These are phyloP conservation scores for Erodium texanum DNA, from an alignment of 441 rosid genomes.

Conservation along the genomic window DNA sequence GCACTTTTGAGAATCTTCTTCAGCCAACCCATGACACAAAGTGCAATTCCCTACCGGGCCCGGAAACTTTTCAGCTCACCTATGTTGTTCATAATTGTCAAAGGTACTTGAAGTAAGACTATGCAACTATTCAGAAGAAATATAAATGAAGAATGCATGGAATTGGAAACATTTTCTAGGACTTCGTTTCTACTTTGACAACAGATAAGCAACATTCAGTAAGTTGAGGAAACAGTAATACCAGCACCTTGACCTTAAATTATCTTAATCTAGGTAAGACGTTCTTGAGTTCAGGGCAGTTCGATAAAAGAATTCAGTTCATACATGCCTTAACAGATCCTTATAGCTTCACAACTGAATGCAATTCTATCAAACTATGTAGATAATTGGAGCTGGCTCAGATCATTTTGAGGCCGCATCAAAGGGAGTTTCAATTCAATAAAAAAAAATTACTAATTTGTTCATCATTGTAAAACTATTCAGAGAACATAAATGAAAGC, in stretches of 20 bases:
- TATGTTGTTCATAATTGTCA: neutral
- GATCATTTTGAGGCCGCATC: neutral
- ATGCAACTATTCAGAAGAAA: constrained; percentile 10
- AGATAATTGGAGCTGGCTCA: neutral
- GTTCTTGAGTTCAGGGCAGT: too few relatives aligned
- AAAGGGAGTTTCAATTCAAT: neutral
- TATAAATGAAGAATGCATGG: too few relatives aligned
- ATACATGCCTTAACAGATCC: neutral
- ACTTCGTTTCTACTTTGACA: too few relatives aligned
- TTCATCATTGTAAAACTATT: neutral
- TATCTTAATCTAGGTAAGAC: neutral
- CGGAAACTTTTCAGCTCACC: constrained; percentile 32
- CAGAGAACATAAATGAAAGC: neutral
- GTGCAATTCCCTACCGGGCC: constrained; percentile 40
- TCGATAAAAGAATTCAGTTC: neutral
- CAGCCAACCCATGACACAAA: constrained; percentile 67
- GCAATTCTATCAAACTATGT: neutral
- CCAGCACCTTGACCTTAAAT: too few relatives aligned
- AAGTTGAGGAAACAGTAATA: too few relatives aligned
- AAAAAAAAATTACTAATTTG: neutral
- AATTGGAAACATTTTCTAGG: too few relatives aligned
- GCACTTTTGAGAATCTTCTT: constrained; percentile 79
- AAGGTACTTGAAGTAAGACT: constrained; percentile 13
- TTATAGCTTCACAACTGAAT: neutral
- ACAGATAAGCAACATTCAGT: too few relatives aligned